Evolutionary conservation across 352 stramenopile species (phyloP).

Genomic region (Thraustochytrium sp.): DNA sequence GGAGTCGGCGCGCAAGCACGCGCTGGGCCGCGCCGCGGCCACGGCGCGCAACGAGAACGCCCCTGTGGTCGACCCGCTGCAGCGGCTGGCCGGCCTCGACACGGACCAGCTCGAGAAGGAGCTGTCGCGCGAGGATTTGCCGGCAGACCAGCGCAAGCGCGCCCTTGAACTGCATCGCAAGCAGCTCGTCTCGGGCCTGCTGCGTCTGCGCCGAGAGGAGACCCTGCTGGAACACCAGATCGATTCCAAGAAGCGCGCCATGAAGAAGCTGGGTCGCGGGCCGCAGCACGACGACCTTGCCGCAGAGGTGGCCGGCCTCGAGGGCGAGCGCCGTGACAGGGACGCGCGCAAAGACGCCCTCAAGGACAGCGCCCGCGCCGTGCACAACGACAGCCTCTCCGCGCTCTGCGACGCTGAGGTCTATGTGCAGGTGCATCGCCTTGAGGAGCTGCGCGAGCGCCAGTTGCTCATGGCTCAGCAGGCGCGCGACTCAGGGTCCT

Average conservation of each 20-base stretch:
- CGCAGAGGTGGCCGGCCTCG: background rate
- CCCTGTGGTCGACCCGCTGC: background rate
- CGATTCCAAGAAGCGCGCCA: background rate
- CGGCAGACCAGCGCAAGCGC: background rate
- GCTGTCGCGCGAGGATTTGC: background rate
- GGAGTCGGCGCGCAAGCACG: background rate
- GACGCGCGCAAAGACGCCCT: constrained; percentile 3
- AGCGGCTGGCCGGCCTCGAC: background rate
- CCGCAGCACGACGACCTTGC: background rate
- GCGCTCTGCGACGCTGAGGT: background rate
- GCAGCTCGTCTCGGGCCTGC: background rate
- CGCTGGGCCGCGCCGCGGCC: background rate
- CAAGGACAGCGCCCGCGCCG: background rate
- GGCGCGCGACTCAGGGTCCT: background rate
- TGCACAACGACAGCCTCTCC: constrained; percentile 3
- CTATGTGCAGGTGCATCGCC: background rate
- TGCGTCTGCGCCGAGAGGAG: background rate
- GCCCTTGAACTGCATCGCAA: background rate
- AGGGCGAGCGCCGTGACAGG: background rate
- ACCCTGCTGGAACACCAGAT: background rate
- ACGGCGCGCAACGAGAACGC: background rate
- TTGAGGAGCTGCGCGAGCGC: background rate
- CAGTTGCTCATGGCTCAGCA: constrained; percentile 1
- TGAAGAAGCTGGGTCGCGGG: background rate
- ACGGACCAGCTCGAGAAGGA: background rate